These are phyloP conservation scores for Colletotrichum cuscutae DNA, from an alignment of 2,329 filamentous ascomycete genomes.

Conservation along the genomic window DNA sequence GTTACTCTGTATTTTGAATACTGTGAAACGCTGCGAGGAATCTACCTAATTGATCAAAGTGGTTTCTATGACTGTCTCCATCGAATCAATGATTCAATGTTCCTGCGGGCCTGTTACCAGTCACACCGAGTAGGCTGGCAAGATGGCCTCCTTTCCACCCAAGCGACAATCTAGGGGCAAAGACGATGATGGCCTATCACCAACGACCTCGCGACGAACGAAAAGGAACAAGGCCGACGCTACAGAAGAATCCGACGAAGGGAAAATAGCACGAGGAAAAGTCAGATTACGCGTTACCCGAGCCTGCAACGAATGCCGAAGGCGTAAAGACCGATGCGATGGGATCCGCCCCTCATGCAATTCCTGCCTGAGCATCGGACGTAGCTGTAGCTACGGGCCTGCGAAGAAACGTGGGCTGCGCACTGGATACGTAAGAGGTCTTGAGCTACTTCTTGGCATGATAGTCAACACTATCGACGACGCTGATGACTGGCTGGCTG, in stretches of 20 bases:
- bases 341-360: conserved; percentile 1
- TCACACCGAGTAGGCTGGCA: neutral
- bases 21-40: neutral
- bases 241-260: too few species aligned
- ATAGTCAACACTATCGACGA: conserved; percentile 12
- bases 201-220: too few species aligned
- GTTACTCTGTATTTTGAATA: neutral
- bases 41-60: neutral
- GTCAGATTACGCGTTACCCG: conserved; percentile 3
- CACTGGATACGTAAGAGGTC: conserved; percentile 24
- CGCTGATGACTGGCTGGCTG: conserved; percentile 7
- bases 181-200: neutral
- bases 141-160: neutral
- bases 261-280: neutral
- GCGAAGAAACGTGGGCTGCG: conserved; percentile 27
- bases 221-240: too few species aligned
- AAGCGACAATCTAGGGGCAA: neutral
- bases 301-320: conserved; percentile 21
- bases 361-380: neutral
- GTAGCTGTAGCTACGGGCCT: conserved; percentile 38
- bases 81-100: neutral
- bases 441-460: conserved; percentile 23
- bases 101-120: neutral
- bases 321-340: conserved; percentile 21
- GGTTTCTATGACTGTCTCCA: neutral